Base-by-base conservation (phyloP, 495 filamentous ascomycete species). In the Thozetella sp. region DNA sequence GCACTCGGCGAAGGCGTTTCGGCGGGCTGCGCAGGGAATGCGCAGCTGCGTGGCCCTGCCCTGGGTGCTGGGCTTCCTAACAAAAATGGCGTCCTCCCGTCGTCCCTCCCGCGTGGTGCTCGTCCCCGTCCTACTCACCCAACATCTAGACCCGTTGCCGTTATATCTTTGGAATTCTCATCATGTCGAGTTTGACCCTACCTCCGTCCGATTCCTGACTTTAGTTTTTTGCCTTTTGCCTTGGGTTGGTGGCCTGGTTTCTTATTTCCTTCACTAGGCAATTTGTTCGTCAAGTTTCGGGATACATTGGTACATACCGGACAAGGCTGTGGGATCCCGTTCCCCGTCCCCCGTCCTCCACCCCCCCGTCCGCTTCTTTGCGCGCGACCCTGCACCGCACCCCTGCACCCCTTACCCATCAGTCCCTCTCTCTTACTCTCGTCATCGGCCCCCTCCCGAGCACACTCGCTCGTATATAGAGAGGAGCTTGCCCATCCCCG, bases 211-310 rank as follows among this genome's bases (percentile, higher is more conserved):
- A n/a, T n/a, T n/a, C n/a, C n/a, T n/a, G n/a, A n/a, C n/a, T n/a
- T 48, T 48, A 10, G 30, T 48, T 48, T 48, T 13, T 37, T 6
- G 6, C 30, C n/a, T 48, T 48, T 48, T 48, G 43, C 43, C 43
- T 48, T 15, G 43, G 30, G 43, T 48, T 48, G 43, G 43, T n/a
- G 43, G 43, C 43, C 43, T 48, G 43, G 20, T 48, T 48, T 48
- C 43, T 48, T 48, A n/a, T 19, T 48, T 48, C n/a, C 20, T 48
- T 48, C n/a, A n/a, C n/a, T n/a, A n/a, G n/a, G n/a, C n/a, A n/a
- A n/a, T n/a, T n/a, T n/a, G n/a, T n/a, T n/a, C n/a, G n/a, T n/a
- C n/a, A n/a, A n/a, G 10, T 20, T 48, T 48, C n/a, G 12, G 43
- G 10, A 48, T 10, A 48, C 3, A 13, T 13, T 19, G 9, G n/a